Percentiles rank a stretch among this genome's conserved stretches.
Conservation (phyloP, 768 basidiomycete species). For the Sarcodon aspratus region DNA sequence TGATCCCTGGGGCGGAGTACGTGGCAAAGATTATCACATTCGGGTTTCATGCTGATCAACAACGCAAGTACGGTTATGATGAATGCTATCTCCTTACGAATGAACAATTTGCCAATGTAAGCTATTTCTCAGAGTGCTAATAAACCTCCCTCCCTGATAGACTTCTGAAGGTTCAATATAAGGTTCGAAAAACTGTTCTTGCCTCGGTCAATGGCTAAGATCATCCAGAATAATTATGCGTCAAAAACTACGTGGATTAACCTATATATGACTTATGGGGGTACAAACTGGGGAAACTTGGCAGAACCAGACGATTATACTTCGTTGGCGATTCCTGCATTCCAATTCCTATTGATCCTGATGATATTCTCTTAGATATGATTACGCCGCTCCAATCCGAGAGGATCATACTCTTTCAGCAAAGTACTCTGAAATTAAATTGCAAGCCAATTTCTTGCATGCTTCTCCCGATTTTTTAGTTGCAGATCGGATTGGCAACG, state of each 20-base stretch:
- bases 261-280: conserved; percentile 15
- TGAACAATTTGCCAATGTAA: conserved; percentile 15
- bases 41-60: not conserved
- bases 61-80: conserved; percentile 13
- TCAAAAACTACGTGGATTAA: conserved; percentile 8
- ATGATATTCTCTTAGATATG: conserved; percentile 8
- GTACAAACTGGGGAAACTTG: conserved; percentile 16
- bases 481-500: conserved; percentile 10
- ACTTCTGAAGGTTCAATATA: conserved; percentile 2
- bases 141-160: not conserved
- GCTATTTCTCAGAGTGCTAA: conserved; percentile 2
- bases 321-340: conserved; percentile 3
- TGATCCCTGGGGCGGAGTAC: conserved; percentile 14
- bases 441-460: conserved; percentile 16
- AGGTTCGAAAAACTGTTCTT: not conserved
- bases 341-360: no score
- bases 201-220: not conserved
- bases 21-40: not conserved
- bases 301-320: conserved; percentile 14
- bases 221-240: conserved; percentile 13
- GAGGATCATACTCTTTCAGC: conserved; percentile 14
- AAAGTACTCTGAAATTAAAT: conserved; percentile 20
- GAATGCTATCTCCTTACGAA: conserved; percentile 11
- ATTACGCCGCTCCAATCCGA: conserved; percentile 16
- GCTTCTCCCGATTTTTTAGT: conserved; percentile 13